phyloP scores from a whole-genome alignment of 2,329 filamentous ascomycete genomes.

The Penicillium occitanis region DNA sequence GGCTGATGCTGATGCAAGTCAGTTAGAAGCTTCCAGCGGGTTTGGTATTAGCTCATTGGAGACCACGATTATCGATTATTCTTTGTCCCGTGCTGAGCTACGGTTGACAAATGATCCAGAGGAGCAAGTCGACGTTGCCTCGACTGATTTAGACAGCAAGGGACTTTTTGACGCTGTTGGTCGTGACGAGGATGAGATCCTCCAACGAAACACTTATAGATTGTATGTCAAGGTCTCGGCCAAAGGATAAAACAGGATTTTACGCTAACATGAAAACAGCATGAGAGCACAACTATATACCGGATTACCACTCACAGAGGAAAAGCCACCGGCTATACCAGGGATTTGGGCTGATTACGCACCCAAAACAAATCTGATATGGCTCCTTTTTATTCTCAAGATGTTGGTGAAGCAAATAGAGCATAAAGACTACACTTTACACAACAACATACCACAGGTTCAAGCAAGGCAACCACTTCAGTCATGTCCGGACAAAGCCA shows the following conservation, averaged over 20 bases:
- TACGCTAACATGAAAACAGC: conserved; percentile 26
- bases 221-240: conserved; percentile 31
- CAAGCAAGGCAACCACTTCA: conserved; percentile 33
- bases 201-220: conserved; percentile 45
- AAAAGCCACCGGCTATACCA: conserved; percentile 35
- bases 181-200: conserved; percentile 42
- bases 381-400: conserved; percentile 61
- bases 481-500: conserved; percentile 35
- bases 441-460: neutral
- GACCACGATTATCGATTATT: conserved; percentile 68
- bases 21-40: conserved; percentile 38
- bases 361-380: conserved; percentile 63
- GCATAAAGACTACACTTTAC: conserved; percentile 23
- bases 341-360: conserved; percentile 56
- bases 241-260: neutral
- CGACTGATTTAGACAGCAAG: conserved; percentile 45
- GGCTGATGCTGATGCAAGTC: conserved; percentile 32
- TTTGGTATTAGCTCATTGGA: conserved; percentile 58
- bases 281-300: conserved; percentile 46
- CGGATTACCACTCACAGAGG: conserved; percentile 44
- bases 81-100: conserved; percentile 61
- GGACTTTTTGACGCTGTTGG: conserved; percentile 45
- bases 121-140: conserved; percentile 36
- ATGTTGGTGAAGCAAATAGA: conserved; percentile 50
- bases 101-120: conserved; percentile 27